Evolutionary conservation across 2,329 filamentous ascomycete species (phyloP), one percentile per base, ranked within the genome.

Genomic region (Arthrobotrys conoides): DNA sequence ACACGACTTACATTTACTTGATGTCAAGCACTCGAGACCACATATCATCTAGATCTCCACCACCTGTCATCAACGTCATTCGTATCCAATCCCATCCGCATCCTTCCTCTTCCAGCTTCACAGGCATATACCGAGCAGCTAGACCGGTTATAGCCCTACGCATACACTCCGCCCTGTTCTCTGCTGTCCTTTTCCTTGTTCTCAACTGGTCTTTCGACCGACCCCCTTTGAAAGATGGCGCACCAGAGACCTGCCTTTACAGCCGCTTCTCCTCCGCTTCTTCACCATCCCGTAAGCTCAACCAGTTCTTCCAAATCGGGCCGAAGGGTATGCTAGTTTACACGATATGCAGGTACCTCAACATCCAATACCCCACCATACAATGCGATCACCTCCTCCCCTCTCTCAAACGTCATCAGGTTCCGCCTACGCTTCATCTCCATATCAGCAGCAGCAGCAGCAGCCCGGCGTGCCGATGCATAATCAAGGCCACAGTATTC

Each of bases 361-460:
- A 86, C 96, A 98, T 84, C 96, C 96, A 75, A 94, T 98, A 76
- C 96, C 96, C 80, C 96, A 99, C 86, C 96, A 99, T 88, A 96
- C 98, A 86, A 90, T 99, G 84, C 91, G 96, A 85, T 98, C 96
- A 75, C 96, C 96, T 79, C 95, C 93, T 75, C 92, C 93, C 22
- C 69, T 79, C 63, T 66, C 53, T 8, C 76, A 79, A 36, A 14
- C 63, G 10, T 41, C 63, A 14, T 79, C 94, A 93, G 44, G 88
- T 88, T 65, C 89, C 90, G 44, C 88, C 88, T 73, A 81, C 80
- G 44, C 75, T 80, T 64, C 75, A 57, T 69, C 81, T 75, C 73
- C 91, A 90, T 81, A 90, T 91, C 91, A 91, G 38, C 93, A 93
- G 81, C 92, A 93, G 83, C 91, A 91, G 38, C 93, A 93, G 81